phyloP scores from a whole-genome alignment of 495 filamentous ascomycete genomes.

The Podospora appendiculata region DNA sequence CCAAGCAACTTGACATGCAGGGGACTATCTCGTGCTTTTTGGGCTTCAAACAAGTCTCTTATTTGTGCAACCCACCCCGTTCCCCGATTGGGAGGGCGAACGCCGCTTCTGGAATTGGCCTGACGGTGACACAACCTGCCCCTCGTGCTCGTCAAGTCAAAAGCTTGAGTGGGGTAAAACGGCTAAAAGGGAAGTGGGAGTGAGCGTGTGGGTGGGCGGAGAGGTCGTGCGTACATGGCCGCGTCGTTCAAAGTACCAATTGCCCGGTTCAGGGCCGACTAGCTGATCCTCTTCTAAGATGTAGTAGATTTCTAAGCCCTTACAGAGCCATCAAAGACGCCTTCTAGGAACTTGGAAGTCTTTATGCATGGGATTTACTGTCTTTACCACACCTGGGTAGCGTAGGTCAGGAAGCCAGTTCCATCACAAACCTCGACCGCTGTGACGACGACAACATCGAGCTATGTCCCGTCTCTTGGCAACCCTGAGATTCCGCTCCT shows the following conservation, averaged over 20 bases:
- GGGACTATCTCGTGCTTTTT: background rate
- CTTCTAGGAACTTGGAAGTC: too few species aligned
- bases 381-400: too few species aligned
- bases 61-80: background rate
- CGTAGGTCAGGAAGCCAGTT: too few species aligned
- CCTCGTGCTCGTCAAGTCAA: background rate
- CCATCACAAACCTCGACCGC: too few species aligned
- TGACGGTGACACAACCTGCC: background rate
- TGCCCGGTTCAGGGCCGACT: background rate
- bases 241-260: background rate
- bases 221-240: too few species aligned
- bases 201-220: background rate
- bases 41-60: background rate
- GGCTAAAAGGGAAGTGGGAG: background rate
- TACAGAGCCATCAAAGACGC: background rate
- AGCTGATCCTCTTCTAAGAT: background rate
- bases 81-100: background rate
- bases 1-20: background rate
- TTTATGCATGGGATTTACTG: background rate
- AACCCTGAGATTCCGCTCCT: too few species aligned
- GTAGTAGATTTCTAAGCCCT: conserved; percentile 1
- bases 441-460: too few species aligned
- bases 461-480: too few species aligned
- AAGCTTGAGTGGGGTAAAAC: background rate
- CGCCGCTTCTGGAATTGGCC: conserved; percentile 1